Conservation (phyloP, 768 basidiomycete genomes). For the Hydnomerulius pinastri region DNA sequence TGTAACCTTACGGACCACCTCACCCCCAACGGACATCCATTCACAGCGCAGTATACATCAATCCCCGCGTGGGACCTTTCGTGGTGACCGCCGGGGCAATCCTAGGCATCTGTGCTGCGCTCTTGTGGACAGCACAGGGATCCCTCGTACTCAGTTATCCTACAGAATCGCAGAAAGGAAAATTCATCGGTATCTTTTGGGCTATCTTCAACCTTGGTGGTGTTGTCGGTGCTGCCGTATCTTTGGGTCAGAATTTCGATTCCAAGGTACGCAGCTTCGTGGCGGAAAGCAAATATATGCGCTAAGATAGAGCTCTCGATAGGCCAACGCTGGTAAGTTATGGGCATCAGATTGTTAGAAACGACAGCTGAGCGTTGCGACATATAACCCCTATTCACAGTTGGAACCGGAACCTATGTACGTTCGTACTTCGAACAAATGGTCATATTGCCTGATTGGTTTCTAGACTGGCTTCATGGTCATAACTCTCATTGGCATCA, state of each 20-base stretch:
- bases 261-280: no score
- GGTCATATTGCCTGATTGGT: background rate
- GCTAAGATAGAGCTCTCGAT: no score
- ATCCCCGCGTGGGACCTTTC: no score
- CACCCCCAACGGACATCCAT: no score
- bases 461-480: slow-evolving; percentile 72
- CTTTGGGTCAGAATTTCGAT: slow-evolving; percentile 70
- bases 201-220: slow-evolving; percentile 80
- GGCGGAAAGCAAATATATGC: no score
- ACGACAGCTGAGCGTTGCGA: no score
- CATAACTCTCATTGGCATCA: slow-evolving; percentile 66
- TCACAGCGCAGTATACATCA: slow-evolving; percentile 48
- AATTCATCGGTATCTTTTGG: slow-evolving; percentile 55
- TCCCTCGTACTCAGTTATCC: slow-evolving; percentile 58
- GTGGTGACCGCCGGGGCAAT: slow-evolving; percentile 50
- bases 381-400: no score
- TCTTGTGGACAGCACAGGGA: slow-evolving; percentile 57
- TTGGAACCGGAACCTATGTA: slow-evolving; percentile 76
- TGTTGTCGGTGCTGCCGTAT: slow-evolving; percentile 76
- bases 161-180: slow-evolving; percentile 56
- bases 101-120: slow-evolving; percentile 50
- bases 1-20: no score
- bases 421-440: slow-evolving; percentile 20
- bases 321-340: background rate
- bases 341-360: no score